Base-by-base conservation (phyloP, 768 basidiomycete genomes). In the Austroboletus eburneus region DNA sequence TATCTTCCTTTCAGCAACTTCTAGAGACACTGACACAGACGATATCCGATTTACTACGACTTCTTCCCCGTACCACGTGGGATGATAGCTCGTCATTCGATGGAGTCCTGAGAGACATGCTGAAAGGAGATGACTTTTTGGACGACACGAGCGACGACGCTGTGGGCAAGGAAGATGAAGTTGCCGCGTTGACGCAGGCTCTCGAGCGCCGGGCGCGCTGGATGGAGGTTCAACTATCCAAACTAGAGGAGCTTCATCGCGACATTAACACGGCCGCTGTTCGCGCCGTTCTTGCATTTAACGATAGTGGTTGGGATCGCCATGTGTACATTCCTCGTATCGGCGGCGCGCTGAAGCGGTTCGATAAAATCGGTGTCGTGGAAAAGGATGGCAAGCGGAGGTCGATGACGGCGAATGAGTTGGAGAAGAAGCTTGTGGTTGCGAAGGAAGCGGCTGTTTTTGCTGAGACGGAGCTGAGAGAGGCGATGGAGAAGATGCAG, bases 221-320 rank as follows among this genome's bases (percentile, higher is more conserved):
- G 88, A 91, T 93, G 87, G 89, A 92, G 66, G 86, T 90, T 18
- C 90, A 91, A 63, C 67, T 93, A 16, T 87, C 87, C 1, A 91
- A 92, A 62, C 72, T 93, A 29, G 90, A 93, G 64, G 90, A 90
- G 58, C 73, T 92, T 27, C 90, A 93, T 55, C 84, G 87, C 23
- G 90, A 92, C 55, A 91, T 92, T 68, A 93, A 92, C 65, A 87
- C 80, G 3, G 90, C 90, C 6, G 88, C 89, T 4, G 87, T 91
- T 22, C 78, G 84, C 22, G 87, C 87, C 7, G 83, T 91, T 18
- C 74, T 91, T 21, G 78, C 84, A 2, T 85, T 88, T 72, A 91
- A 91, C 55, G 88, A 92, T 66, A 82, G 76, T 50, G 88, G 90
- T 20, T 91, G 89, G 89, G 90, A 89, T 62, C 74, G 75, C 10